Conservation (phyloP, 306 rosid species). For the Dryas alaskensis region DNA sequence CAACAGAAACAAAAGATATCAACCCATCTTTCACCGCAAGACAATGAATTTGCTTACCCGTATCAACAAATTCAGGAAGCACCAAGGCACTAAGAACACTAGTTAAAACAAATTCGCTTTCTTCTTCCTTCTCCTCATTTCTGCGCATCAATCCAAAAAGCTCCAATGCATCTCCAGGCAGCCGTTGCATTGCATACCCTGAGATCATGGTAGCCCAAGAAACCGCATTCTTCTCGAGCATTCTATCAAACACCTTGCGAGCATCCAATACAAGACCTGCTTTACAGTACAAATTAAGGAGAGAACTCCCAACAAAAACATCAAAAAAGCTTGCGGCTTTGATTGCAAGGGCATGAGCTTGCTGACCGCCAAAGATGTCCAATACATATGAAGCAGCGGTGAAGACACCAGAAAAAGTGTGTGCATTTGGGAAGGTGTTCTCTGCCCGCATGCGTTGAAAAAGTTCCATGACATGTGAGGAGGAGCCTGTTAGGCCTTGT, state of each 20-base stretch:
- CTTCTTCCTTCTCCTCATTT: conserved; percentile 31
- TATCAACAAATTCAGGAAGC: conserved; percentile 28
- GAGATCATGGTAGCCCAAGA: conserved; percentile 86
- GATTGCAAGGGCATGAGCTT: conserved; percentile 52
- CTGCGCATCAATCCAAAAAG: conserved; percentile 45
- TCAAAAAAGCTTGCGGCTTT: conserved; percentile 47
- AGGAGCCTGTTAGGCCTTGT: conserved; percentile 25
- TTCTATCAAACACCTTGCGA: conserved; percentile 68
- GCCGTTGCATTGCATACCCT: conserved; percentile 50
- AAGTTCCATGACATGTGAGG: conserved; percentile 40
- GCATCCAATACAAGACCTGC: conserved; percentile 51
- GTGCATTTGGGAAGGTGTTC: conserved; percentile 50
- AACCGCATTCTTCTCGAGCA: conserved; percentile 58
- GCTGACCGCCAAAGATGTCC: conserved; percentile 38
- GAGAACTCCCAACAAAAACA: conserved; percentile 77
- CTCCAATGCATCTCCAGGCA: conserved; percentile 48
- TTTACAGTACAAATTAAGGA: conserved; percentile 61
- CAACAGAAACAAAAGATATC: conserved; percentile 53
- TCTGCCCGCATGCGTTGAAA: conserved; percentile 50
- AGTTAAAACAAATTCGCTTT: conserved; percentile 56
- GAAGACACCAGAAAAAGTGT: conserved; percentile 64
- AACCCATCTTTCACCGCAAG: conserved; percentile 59
- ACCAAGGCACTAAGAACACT: conserved; percentile 63
- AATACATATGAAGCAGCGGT: conserved; percentile 43
- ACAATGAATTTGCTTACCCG: conserved; percentile 72